A percentile compares a stretch with the other conserved stretches of the same genome.
These are phyloP conservation scores for Eucalyptus coolabah DNA, from an alignment of 345 rosid species.

Conservation along the genomic window DNA sequence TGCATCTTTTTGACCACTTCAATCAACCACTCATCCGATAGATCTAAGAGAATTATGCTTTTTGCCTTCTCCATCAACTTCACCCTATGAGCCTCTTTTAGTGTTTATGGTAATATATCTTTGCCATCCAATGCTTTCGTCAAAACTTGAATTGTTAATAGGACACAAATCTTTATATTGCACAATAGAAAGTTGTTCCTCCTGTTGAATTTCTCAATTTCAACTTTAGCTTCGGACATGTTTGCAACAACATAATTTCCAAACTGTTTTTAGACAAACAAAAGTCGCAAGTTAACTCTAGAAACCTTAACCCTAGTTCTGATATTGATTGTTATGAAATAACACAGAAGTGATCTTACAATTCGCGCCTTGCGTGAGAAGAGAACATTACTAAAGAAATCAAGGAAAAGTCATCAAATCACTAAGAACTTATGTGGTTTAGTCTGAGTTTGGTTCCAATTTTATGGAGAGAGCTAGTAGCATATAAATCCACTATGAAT, in stretches of 20 bases:
- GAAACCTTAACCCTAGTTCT: not conserved
- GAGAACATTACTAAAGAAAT: not conserved
- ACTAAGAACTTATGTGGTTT: not conserved
- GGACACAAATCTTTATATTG: not conserved
- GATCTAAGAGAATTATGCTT: not conserved
- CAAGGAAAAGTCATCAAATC: not conserved
- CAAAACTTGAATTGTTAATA: not conserved
- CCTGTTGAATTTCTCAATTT: not conserved
- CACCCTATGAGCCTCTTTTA: not conserved
- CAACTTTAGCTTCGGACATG: not conserved
- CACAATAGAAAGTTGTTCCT: not conserved
- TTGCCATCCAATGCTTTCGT: not conserved
- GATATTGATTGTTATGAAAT: not conserved
- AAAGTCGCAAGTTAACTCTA: not conserved
- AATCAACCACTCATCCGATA: not conserved
- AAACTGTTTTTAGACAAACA: too few species aligned
- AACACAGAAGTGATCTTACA: not conserved
- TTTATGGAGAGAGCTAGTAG: not conserved
- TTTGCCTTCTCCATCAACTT: not conserved
- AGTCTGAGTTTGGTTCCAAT: fast-evolving
- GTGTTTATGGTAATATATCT: too few species aligned
- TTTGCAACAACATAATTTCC: not conserved
- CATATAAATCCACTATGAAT: not conserved
- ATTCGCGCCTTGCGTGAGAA: too few species aligned
- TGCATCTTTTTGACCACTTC: not conserved